Evolutionary conservation across 1,139 yeast genomes (phyloP), one percentile per base, ranked within the genome.

Genomic region (Pichia sp.): DNA sequence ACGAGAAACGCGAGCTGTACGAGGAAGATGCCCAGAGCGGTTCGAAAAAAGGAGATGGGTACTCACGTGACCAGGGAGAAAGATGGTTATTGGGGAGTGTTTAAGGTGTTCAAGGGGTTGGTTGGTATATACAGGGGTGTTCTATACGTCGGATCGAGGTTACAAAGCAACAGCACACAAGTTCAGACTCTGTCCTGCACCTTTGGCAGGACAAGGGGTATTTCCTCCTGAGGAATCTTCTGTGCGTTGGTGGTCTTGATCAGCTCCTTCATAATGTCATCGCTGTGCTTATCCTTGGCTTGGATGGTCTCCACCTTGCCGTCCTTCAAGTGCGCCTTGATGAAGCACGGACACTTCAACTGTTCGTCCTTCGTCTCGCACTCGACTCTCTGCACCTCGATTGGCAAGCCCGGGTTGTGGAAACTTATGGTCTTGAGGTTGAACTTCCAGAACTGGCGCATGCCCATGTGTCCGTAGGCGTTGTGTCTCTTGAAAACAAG

Each of bases 391-490:
- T 77, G 73, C 48, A 90, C 86, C 33, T 80, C 76, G 57, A 89
- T 83, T 40, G 81, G 78, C 38, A 87, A 67, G 46, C 75, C 73
- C 34, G 93, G 93, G 70, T 91, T 91, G 73, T 89, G 92, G 71
- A 87, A 91, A 67, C 84, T 86, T 57, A 91, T 75, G 14, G 90
- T 83, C 24, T 95, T 96, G 56, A 90, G 74, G 69, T 83, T 79
- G 51, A 76, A 73, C 64, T 80, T 81, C 95, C 95, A 87, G 71
- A 91, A 88, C 60, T 74, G 74, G 63, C 71, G 67, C 50, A 81
- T 78, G 2, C 83, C 83, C 76, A 75, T 75, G 64, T 79, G 83
- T 9, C 81, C 81, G 59, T 74, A 71, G 41, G 73, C 70, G 59
- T 76, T 75, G 54, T 69, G 68, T 46, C 64, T 67, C 61, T 79